A percentile compares a stretch with the other conserved stretches of the same genome.
phyloP scores from a whole-genome alignment of 176 grass and related monocot species.

The Oryza meyeriana region DNA sequence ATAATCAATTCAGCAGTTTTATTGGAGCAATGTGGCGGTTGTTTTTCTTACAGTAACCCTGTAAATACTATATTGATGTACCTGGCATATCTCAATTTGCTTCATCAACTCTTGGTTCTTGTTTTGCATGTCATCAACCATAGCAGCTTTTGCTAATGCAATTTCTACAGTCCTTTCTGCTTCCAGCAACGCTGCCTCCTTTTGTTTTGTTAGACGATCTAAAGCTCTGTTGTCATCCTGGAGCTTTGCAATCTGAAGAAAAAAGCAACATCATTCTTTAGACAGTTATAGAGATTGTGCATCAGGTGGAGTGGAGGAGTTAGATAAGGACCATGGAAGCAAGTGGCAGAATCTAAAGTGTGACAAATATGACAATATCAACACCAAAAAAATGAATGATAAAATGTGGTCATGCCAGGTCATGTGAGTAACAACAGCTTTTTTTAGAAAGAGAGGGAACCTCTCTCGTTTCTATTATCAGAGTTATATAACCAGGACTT shows the following conservation, averaged over 20 bases:
- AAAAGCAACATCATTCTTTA: conserved; percentile 12
- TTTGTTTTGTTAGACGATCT: conserved; percentile 92
- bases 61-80: conserved; percentile 29
- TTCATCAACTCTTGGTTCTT: conserved; percentile 98
- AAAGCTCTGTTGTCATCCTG: conserved; percentile 94
- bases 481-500: too few relatives aligned
- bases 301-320: neutral
- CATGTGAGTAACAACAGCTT: neutral
- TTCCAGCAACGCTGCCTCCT: conserved; percentile 89
- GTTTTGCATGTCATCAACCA: conserved; percentile 98
- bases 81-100: conserved; percentile 97
- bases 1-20: conserved; percentile 3
- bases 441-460: too few relatives aligned
- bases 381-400: neutral
- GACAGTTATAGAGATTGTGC: conserved; percentile 1
- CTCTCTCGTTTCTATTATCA: too few relatives aligned
- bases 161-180: conserved; percentile 89
- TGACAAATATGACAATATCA: conserved; percentile 11
- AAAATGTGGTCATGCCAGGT: neutral
- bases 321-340: neutral
- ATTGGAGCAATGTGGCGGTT: neutral
- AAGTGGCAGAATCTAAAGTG: neutral
- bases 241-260: conserved; percentile 87
- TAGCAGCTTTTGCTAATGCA: conserved; percentile 88
- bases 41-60: neutral